Evolutionary conservation across 768 basidiomycete species (phyloP).

Genomic region (Hortiboletus campestris): DNA sequence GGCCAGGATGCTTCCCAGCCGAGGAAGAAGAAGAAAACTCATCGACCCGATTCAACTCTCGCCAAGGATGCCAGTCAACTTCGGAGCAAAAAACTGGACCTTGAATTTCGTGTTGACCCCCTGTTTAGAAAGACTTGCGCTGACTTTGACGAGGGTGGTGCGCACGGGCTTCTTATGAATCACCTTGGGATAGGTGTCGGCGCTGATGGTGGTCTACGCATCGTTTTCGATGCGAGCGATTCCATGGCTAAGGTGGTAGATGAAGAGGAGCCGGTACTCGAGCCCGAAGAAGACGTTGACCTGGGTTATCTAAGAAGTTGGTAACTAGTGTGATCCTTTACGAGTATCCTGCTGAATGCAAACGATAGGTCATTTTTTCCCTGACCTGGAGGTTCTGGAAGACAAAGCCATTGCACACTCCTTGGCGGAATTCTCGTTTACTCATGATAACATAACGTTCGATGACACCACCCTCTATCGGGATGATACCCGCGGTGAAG

Average conservation of each 20-base stretch:
- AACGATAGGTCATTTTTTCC: slow-evolving; percentile 64
- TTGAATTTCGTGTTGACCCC: slow-evolving; percentile 96
- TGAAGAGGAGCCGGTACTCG: slow-evolving; percentile 62
- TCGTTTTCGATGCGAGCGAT: slow-evolving; percentile 96
- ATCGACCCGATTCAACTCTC: slow-evolving; percentile 79
- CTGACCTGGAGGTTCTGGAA: slow-evolving; percentile 61
- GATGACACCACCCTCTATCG: slow-evolving; percentile 64
- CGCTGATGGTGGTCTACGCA: slow-evolving; percentile 76
- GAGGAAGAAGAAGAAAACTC: slow-evolving; percentile 59
- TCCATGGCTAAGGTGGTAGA: slow-evolving; percentile 76
- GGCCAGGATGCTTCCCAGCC: slow-evolving; percentile 61
- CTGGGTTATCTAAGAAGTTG: slow-evolving; percentile 59
- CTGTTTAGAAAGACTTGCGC: slow-evolving; percentile 97
- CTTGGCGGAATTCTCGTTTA: slow-evolving; percentile 79
- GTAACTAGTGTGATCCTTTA: slow-evolving; percentile 20
- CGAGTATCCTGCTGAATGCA: slow-evolving; percentile 2
- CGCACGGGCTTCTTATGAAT: slow-evolving; percentile 94
- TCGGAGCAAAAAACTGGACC: slow-evolving; percentile 87
- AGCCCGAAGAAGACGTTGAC: slow-evolving; percentile 68
- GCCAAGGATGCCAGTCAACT: slow-evolving; percentile 82
- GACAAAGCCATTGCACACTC: slow-evolving; percentile 78
- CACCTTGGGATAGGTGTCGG: slow-evolving; percentile 80
- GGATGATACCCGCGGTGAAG: slow-evolving; percentile 45
- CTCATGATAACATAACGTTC: slow-evolving; percentile 56
- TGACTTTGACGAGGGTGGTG: slow-evolving; percentile 98